Evolutionary conservation across 2,329 filamentous ascomycete genomes (phyloP).

Genomic region (Coniochaeta ligniaria): DNA sequence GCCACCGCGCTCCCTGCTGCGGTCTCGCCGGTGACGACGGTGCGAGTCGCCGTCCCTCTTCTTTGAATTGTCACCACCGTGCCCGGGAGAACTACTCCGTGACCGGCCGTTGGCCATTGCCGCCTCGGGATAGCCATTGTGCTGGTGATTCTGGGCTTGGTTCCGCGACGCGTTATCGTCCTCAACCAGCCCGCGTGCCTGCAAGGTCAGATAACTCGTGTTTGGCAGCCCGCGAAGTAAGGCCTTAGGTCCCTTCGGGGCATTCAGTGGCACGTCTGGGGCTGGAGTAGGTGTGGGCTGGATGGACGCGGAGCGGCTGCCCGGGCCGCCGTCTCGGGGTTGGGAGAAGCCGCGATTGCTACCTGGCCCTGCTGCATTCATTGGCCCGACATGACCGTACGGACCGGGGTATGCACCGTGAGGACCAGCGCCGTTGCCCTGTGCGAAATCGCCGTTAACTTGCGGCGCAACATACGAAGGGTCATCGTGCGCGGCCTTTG

Average conservation of each 20-base stretch:
- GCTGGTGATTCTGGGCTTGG: conserved; percentile 9
- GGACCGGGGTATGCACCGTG: not conserved
- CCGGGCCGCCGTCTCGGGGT: not conserved
- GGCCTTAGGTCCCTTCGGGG: conserved; percentile 87
- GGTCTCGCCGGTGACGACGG: conserved; percentile 9
- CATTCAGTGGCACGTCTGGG: conserved; percentile 53
- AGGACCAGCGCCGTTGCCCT: not conserved
- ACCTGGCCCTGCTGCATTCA: conserved; percentile 8
- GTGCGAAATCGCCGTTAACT: not conserved
- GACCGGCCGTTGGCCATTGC: conserved; percentile 28
- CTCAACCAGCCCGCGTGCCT: conserved; percentile 38
- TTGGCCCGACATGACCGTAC: not conserved
- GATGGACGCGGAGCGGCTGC: not conserved
- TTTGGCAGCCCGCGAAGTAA: conserved; percentile 87
- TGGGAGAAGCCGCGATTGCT: conserved; percentile 4
- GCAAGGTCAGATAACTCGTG: conserved; percentile 63
- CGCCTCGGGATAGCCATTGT: conserved; percentile 21
- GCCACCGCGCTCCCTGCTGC: conserved; percentile 9
- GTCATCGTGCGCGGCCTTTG: conserved; percentile 16
- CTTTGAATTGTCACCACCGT: conserved; percentile 4
- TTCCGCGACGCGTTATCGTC: conserved; percentile 26
- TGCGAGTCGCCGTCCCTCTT: conserved; percentile 5
- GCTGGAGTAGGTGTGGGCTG: conserved; percentile 8
- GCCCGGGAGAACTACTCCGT: conserved; percentile 38
- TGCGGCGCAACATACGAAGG: conserved; percentile 11